phyloP scores from a whole-genome alignment of 2,329 filamentous ascomycete species.

The Hypoxylon sp. region DNA sequence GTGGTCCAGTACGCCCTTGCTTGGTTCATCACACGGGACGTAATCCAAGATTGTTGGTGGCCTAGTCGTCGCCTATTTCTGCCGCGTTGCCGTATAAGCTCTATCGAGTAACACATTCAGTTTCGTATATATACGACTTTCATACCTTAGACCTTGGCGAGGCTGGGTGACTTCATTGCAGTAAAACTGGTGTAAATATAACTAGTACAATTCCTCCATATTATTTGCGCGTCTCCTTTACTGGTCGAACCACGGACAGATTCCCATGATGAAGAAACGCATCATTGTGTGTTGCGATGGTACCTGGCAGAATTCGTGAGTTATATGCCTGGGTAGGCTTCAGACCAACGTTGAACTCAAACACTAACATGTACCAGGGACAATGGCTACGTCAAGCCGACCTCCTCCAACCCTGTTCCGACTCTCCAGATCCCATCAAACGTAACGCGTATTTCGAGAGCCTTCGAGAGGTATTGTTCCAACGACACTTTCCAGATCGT shows the following conservation, averaged over 20 bases:
- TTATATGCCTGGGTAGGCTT: not conserved
- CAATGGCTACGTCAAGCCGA: conserved; percentile 60
- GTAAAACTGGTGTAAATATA: not conserved
- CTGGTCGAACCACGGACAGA: not conserved
- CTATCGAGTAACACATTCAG: not conserved
- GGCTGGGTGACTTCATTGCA: not conserved
- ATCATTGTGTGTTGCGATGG: conserved; percentile 67
- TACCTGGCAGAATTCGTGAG: conserved; percentile 65
- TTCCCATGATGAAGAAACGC: conserved; percentile 55
- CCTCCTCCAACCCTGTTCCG: conserved; percentile 54
- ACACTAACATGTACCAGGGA: conserved; percentile 51
- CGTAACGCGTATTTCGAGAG: conserved; percentile 70
- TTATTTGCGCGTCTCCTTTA: not conserved
- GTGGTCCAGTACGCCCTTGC: conserved; percentile 14
- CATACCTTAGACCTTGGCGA: conserved; percentile 1
- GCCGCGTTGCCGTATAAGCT: not conserved
- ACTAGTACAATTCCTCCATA: conserved; percentile 14
- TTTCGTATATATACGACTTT: conserved; percentile 13
- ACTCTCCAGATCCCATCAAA: conserved; percentile 67
- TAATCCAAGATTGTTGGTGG: conserved; percentile 19
- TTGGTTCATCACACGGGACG: conserved; percentile 22
- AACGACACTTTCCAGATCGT: conserved; percentile 70
- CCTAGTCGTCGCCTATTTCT: conserved; percentile 1
- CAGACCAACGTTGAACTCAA: not conserved
- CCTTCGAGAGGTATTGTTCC: conserved; percentile 63